Base-by-base conservation (phyloP, 306 rosid genomes). In the Lagenaria siceraria region DNA sequence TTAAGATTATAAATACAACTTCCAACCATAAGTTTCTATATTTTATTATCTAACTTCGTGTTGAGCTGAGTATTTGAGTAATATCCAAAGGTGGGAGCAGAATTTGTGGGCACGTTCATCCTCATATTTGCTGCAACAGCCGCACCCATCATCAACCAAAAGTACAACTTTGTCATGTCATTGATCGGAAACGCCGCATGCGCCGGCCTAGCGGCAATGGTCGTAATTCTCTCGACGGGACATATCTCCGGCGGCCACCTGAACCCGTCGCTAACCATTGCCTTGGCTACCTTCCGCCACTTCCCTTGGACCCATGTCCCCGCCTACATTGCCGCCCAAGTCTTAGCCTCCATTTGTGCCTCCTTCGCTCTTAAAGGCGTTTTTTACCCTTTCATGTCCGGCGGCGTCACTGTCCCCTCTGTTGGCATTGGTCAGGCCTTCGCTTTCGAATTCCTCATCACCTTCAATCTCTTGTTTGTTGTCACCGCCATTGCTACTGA, bases 191-290 rank as follows among this genome's bases (percentile, higher is more conserved):
- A 85, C 8, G 85, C 83, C 0, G 73, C 84, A 4, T 79, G 78
- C 15, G 71, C 87, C 7, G 90, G 89, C 1, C 62, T 89, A 14
- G 91, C 84, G 0, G 87, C 84, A 79, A 81, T 83, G 87, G 78
- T 43, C 13, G 85, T 84, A 83, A 21, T 79, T 60, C 61, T 82
- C 14, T 56, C 88, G 5, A 52, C 54, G 3, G 80, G 82, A 51
- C 93, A 91, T 85, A 77, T 89, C 79, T 91, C 90, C 10, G 86
- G 89, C 9, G 93, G 87, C 9, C 90, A 89, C 79, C 80, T 91
- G 2, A 91, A 89, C 77, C 94, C 90, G 6, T 83, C 90, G 0
- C 85, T 89, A 17, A 89, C 92, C 31, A 56, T 89, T 11, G 85
- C 92, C 27, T 87, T 82, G 10, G 89, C 86, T 7, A 25, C 81